Conservation (phyloP, 345 rosid genomes). For the Eucalyptus pauciflora region DNA sequence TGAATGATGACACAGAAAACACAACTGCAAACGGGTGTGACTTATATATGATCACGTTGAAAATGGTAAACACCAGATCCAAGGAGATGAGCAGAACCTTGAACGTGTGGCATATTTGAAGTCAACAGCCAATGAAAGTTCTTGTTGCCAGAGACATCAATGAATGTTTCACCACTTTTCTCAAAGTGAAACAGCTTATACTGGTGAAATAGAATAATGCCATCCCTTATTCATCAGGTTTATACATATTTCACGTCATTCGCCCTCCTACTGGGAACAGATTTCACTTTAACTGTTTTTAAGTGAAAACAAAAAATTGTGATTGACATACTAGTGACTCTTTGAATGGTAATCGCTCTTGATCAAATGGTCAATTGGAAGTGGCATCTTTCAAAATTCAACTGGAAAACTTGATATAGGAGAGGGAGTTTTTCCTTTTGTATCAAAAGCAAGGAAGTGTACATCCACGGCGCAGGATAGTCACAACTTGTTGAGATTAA, state of each 20-base stretch:
- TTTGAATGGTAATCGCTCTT: neutral
- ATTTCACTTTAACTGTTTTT: neutral
- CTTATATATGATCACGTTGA: neutral
- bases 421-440: neutral
- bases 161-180: neutral
- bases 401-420: neutral
- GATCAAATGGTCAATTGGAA: neutral
- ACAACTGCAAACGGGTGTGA: neutral
- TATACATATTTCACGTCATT: neutral
- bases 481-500: neutral
- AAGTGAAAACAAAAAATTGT: neutral
- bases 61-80: neutral
- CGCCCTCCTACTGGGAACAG: neutral
- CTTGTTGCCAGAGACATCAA: neutral
- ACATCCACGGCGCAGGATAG: neutral
- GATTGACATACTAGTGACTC: neutral
- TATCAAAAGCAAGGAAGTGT: neutral
- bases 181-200: neutral
- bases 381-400: neutral
- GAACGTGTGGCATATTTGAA: neutral
- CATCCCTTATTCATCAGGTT: neutral
- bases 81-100: neutral
- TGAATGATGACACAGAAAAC: neutral
- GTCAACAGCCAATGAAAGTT: neutral
- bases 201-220: neutral